Evolutionary conservation across 2,329 filamentous ascomycete species (phyloP).

Genomic region (Orbilia blumenaviensis): DNA sequence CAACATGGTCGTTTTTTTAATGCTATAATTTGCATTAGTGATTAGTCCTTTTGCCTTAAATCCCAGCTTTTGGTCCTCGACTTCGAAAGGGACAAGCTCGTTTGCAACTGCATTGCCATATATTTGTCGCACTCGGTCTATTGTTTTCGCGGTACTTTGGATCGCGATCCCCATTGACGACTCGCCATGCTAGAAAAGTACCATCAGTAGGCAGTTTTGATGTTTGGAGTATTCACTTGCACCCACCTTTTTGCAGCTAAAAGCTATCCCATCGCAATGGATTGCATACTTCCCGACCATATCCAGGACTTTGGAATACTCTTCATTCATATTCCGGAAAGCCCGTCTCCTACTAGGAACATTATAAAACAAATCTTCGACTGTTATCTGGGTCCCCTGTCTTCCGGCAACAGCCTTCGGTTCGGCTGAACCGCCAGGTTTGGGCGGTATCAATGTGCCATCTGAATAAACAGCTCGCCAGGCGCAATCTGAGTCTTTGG

Average conservation of each 20-base stretch:
- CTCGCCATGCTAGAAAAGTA: slow-evolving; percentile 72
- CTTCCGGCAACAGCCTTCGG: slow-evolving; percentile 88
- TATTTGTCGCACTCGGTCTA: slow-evolving; percentile 89
- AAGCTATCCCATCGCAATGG: slow-evolving; percentile 88
- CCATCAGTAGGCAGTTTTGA: not conserved
- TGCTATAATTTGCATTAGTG: slow-evolving; percentile 93
- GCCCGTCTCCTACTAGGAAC: slow-evolving; percentile 86
- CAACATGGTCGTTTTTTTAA: slow-evolving; percentile 85
- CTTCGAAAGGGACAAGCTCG: slow-evolving; percentile 80
- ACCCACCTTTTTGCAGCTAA: slow-evolving; percentile 84
- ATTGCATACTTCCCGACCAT: slow-evolving; percentile 92
- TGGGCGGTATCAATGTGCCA: slow-evolving; percentile 80
- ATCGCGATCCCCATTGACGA: slow-evolving; percentile 83
- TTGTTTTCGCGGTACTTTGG: slow-evolving; percentile 73
- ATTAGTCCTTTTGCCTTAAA: slow-evolving; percentile 83
- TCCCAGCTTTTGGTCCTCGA: slow-evolving; percentile 78
- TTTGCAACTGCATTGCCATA: slow-evolving; percentile 85
- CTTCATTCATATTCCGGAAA: slow-evolving; percentile 89
- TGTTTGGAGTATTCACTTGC: not conserved
- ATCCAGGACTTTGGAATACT: slow-evolving; percentile 97
- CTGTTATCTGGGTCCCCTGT: slow-evolving; percentile 90
- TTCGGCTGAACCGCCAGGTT: slow-evolving; percentile 85
- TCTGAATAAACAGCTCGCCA: slow-evolving; percentile 89
- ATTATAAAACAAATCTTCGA: slow-evolving; percentile 98
- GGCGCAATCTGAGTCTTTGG: slow-evolving; percentile 83